Evolutionary conservation across 345 rosid species (phyloP), one percentile per base, ranked within the genome.

Genomic region (Populus ilicifolia): DNA sequence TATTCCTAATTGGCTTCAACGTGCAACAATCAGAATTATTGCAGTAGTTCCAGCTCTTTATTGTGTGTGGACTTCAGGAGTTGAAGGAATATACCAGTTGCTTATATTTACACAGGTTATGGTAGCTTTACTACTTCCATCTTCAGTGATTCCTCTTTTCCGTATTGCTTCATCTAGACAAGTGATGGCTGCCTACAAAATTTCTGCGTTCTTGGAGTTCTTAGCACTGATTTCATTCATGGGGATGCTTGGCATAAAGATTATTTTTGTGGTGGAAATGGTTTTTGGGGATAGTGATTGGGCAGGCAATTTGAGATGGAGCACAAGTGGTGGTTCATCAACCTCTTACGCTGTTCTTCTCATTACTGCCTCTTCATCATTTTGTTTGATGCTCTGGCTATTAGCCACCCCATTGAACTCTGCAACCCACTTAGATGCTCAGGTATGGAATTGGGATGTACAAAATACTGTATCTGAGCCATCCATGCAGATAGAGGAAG

Each of bases 1-100:
- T 76, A 88, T 94, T 72, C 99, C 99, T 30, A 80, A 85, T 85
- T 96, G 97, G 99, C 97, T 96, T 77, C 97, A 92, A 84, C 91
- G 87, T 72, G 94, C 88, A 73, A 89, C 97, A 46, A 86, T 92
- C 80, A 89, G 98, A 89, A 82, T 89, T 78, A 74, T 94, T 56
- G 92, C 97, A 48, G 89, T 92, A 74, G 85, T 92, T 71, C 97
- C 97, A n/a, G 94, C 96, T 62, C 90, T 92, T 67, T 94, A 85
- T 83, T 92, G 97, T 83, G 89, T 88, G 75, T 89, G 95, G 94
- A 91, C 92, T 82, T 83, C 94, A 12, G 99, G 98, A 82, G 88
- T 92, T 73, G 98, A 94, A 72, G 99, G 99, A 71, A 66, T 89
- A 84, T 96, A 91, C 76, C 97, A 92, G 83, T 83, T 93, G 85